Evolutionary conservation across 768 basidiomycete genomes (phyloP), one percentile per base, ranked within the genome.

Genomic region (Serpula lacrymans): DNA sequence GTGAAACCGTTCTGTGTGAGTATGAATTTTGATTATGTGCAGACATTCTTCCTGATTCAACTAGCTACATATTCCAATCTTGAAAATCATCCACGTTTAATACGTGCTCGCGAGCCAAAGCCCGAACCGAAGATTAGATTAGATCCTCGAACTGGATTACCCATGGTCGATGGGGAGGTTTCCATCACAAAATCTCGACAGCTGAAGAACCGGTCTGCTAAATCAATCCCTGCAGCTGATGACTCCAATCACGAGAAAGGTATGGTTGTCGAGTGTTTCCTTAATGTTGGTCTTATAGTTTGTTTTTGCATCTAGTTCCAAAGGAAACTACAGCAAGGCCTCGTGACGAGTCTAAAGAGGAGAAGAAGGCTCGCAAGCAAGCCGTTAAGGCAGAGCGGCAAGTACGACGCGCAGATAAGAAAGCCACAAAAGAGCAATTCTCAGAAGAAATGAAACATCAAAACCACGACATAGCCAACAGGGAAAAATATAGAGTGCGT

Each of bases 31-130:
- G 8, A 14, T 12, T 14, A 12, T 20, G 12, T 14, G 31, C 23
- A n/a, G n/a, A n/a, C n/a, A n/a, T n/a, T n/a, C n/a, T n/a, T n/a
- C n/a, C n/a, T n/a, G n/a, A n/a, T n/a, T n/a, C n/a, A n/a, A n/a
- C n/a, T 55, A 96, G 95, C 87, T 7, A 97, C 94, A 8, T 94
- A 93, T 58, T 86, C 91, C n/a, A 99, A 96, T 56, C 72, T 97
- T 6, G 96, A 96, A 59, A 99, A 99, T 54, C 96, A 98, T 58
- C 96, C 96, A 1, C 79, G 84, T 7, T 67, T 96, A 23, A 93
- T 99, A 43, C 76, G 80, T 18, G 79, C 82, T 14, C 70, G 82
- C 24, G 72, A 79, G 44, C 54, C 63, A 28, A 72, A 68, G 52
- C 64, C 67, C 16, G 71, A 75, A 0, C 70, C 82, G 0, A 84